Evolutionary conservation across 106 monocot species (phyloP).

Genomic region (Vanilla planifolia): DNA sequence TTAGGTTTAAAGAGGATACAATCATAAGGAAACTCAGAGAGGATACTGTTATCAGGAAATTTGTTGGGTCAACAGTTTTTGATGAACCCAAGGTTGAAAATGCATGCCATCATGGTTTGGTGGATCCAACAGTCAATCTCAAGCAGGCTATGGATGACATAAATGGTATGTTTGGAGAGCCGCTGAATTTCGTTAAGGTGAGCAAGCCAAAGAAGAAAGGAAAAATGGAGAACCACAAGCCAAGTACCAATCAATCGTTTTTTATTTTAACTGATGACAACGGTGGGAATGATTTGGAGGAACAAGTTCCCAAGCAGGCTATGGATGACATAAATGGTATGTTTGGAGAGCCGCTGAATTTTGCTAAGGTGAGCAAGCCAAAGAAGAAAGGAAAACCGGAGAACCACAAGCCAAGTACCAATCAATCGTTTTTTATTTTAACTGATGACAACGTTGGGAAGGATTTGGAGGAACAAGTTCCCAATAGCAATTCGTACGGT

Average conservation of each 20-base stretch:
- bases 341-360: constrained; percentile 77
- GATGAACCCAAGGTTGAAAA: constrained; percentile 65
- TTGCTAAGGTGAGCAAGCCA: constrained; percentile 14
- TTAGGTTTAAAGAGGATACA: constrained; percentile 3
- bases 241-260: constrained; percentile 20
- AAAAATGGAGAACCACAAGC: constrained; percentile 12
- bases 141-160: constrained; percentile 92
- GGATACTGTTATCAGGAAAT: constrained; percentile 46
- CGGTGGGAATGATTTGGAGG: constrained; percentile 17
- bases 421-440: constrained; percentile 47
- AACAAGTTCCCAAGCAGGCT: constrained; percentile 36
- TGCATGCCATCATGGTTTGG: constrained; percentile 84
- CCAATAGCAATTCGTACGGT: not conserved
- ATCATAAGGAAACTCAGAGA: not conserved
- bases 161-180: constrained; percentile 82
- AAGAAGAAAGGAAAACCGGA: constrained; percentile 23
- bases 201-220: constrained; percentile 29
- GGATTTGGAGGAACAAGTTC: constrained; percentile 12
- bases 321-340: constrained; percentile 85
- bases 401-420: constrained; percentile 10
- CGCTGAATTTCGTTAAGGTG: constrained; percentile 32
- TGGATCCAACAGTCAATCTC: constrained; percentile 87
- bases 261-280: constrained; percentile 60
- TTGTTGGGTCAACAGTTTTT: constrained; percentile 62
- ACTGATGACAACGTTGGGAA: constrained; percentile 45